A percentile compares a stretch with the other conserved stretches of the same genome.
Conservation (phyloP, 1,284 basidiomycete genomes). For the Moesziomyces antarcticus region DNA sequence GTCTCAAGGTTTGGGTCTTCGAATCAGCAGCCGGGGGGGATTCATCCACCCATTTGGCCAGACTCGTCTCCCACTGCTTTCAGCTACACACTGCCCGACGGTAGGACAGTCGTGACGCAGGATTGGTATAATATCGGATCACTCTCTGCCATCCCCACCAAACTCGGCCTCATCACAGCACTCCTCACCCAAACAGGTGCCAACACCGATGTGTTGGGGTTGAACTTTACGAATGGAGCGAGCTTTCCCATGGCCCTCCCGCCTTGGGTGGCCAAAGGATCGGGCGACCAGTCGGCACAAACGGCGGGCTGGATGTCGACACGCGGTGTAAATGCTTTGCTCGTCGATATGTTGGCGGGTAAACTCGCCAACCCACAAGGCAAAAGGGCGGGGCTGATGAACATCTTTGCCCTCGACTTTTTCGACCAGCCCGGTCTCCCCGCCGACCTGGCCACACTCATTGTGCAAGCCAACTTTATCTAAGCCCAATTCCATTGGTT, state of each 20-base stretch:
- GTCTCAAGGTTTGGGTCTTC: constrained; percentile 41
- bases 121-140: constrained; percentile 54
- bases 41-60: constrained; percentile 59
- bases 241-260: constrained; percentile 48
- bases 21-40: constrained; percentile 45
- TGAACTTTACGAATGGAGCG: constrained; percentile 47
- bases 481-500: constrained; percentile 2
- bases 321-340: constrained; percentile 30
- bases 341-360: constrained; percentile 33
- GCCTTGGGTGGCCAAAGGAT: constrained; percentile 44
- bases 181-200: constrained; percentile 22
- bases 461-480: constrained; percentile 54
- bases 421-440: constrained; percentile 39
- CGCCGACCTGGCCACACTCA: constrained; percentile 25
- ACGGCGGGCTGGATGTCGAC: constrained; percentile 20
- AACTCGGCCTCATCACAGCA: constrained; percentile 30
- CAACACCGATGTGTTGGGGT: constrained; percentile 7
- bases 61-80: constrained; percentile 27
- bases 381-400: constrained; percentile 27
- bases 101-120: constrained; percentile 32
- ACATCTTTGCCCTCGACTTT: constrained; percentile 50
- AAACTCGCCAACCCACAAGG: not conserved
- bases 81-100: constrained; percentile 29
- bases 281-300: constrained; percentile 13
- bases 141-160: constrained; percentile 30